phyloP scores from a whole-genome alignment of 495 filamentous ascomycete species.

The Daldinia decipiens region DNA sequence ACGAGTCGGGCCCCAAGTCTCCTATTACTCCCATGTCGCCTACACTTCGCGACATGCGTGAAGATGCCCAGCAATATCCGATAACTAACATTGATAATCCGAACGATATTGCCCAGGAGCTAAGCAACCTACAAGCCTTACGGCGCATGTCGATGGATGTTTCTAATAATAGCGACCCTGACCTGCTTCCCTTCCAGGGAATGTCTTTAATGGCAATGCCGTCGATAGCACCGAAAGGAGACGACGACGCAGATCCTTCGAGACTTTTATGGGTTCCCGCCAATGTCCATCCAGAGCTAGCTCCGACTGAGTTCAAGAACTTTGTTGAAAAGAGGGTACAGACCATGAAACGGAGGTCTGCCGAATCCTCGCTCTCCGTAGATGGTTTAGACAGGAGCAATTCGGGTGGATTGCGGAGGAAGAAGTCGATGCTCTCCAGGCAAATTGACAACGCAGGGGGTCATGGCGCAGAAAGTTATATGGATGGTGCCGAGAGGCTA shows the following conservation, averaged over 20 bases:
- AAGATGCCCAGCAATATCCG: conserved; percentile 80
- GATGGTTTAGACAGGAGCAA: conserved; percentile 68
- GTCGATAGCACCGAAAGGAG: conserved; percentile 76
- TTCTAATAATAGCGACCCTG: conserved; percentile 86
- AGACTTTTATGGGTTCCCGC: conserved; percentile 96
- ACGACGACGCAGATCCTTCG: conserved; percentile 87
- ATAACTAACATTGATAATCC: conserved; percentile 93
- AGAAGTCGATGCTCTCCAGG: conserved; percentile 94
- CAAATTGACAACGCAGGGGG: conserved; percentile 83
- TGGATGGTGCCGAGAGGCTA: conserved; percentile 87
- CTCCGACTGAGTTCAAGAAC: conserved; percentile 94
- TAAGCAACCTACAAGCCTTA: conserved; percentile 94
- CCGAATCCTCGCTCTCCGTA: conserved; percentile 73
- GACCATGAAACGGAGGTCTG: conserved; percentile 84
- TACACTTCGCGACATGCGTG: conserved; percentile 64
- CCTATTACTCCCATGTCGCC: conserved; percentile 54
- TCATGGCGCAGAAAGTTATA: conserved; percentile 70
- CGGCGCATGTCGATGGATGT: conserved; percentile 99
- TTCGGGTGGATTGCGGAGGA: conserved; percentile 77
- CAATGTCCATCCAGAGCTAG: conserved; percentile 91
- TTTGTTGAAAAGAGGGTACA: conserved; percentile 94
- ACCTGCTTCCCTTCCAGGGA: conserved; percentile 83
- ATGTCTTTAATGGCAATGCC: conserved; percentile 70
- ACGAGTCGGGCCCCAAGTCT: conserved; percentile 58
- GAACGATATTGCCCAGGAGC: conserved; percentile 91